A percentile compares a stretch with the other conserved stretches of the same genome.
Conservation (phyloP, 768 basidiomycete species). For the Chalciporus chontae region DNA sequence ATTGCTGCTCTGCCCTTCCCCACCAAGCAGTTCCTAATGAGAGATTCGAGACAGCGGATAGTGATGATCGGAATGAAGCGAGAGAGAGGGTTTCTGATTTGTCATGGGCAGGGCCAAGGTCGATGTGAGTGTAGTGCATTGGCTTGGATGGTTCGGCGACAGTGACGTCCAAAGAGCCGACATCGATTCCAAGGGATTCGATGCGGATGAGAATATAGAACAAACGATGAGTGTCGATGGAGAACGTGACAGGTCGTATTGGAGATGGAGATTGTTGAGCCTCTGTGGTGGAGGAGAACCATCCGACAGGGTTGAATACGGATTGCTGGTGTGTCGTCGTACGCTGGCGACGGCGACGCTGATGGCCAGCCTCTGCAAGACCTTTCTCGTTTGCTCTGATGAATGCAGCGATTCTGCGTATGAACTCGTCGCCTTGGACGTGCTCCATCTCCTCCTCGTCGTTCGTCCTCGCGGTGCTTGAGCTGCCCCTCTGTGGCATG, state of each 20-base stretch:
- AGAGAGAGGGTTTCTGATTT: conserved; percentile 74
- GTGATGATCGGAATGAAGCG: conserved; percentile 69
- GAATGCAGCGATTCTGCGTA: conserved; percentile 65
- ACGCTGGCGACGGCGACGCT: conserved; percentile 43
- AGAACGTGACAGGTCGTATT: conserved; percentile 59
- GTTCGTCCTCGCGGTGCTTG: conserved; percentile 9
- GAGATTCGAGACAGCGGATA: conserved; percentile 71
- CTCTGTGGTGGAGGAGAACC: conserved; percentile 41
- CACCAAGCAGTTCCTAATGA: conserved; percentile 78
- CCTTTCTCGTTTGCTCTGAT: conserved; percentile 69
- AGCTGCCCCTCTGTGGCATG: conserved; percentile 19
- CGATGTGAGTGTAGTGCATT: conserved; percentile 66
- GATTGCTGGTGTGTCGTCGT: conserved; percentile 34
- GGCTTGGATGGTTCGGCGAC: conserved; percentile 73
- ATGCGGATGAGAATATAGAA: conserved; percentile 87
- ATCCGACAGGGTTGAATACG: conserved; percentile 58
- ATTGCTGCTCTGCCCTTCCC: conserved; percentile 54
- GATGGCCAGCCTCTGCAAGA: conserved; percentile 63
- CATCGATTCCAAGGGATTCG: conserved; percentile 72
- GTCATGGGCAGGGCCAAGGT: conserved; percentile 43
- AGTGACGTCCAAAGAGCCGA: conserved; percentile 77
- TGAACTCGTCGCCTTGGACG: conserved; percentile 72
- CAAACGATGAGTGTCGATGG: conserved; percentile 76
- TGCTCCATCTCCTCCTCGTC: conserved; percentile 37
- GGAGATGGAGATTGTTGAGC: conserved; percentile 28